Percentiles rank a stretch among this genome's conserved stretches.
Conservation (phyloP, 2,329 filamentous ascomycete species). For the Botrytis sinoallii region DNA sequence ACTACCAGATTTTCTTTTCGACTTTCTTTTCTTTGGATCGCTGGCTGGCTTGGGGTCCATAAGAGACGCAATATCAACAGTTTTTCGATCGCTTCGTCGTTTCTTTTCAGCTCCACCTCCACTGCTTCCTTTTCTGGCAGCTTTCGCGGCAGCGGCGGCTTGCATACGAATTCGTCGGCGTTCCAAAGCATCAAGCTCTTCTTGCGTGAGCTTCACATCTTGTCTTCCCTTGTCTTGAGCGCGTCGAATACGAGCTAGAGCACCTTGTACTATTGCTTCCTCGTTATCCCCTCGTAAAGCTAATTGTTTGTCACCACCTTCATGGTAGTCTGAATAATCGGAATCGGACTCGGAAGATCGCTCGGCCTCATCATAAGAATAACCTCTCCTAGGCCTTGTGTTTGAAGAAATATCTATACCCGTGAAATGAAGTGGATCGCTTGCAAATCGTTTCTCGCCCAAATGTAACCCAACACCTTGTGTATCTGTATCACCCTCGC, state of each 20-base stretch:
- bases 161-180: conserved; percentile 58
- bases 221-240: conserved; percentile 73
- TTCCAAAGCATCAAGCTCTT: conserved; percentile 79
- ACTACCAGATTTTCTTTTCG: conserved; percentile 35
- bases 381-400: conserved; percentile 31
- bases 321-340: conserved; percentile 50
- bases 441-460: conserved; percentile 50
- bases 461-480: conserved; percentile 52
- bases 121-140: conserved; percentile 28
- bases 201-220: conserved; percentile 75
- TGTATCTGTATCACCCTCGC: conserved; percentile 50
- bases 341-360: conserved; percentile 34
- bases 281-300: conserved; percentile 61
- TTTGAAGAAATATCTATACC: conserved; percentile 54
- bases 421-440: conserved; percentile 60
- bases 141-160: conserved; percentile 30
- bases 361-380: conserved; percentile 45
- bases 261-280: conserved; percentile 72
- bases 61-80: conserved; percentile 33
- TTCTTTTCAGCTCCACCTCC: conserved; percentile 33
- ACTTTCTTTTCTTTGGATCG: conserved; percentile 32
- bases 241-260: conserved; percentile 74
- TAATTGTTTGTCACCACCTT: conserved; percentile 50
- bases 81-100: conserved; percentile 30
- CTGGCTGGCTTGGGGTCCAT: conserved; percentile 17